Conservation (phyloP, 345 rosid genomes). For the Boechera stricta region DNA sequence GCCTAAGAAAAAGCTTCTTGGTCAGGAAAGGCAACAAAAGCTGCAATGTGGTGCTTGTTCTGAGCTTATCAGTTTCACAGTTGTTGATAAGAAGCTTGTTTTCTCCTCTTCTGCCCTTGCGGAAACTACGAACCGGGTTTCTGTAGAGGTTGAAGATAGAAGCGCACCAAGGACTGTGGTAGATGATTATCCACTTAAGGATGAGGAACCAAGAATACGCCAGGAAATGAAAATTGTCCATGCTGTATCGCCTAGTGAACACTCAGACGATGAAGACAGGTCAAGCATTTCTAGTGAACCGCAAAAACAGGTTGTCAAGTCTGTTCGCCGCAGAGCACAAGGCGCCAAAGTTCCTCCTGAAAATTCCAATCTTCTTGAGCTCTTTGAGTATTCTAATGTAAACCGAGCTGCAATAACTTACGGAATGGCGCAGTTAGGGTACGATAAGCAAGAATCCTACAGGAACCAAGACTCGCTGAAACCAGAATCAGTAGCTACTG, state of each 20-base stretch:
- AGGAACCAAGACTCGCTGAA: conserved; percentile 52
- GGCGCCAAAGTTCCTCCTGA: conserved; percentile 33
- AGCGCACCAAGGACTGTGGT: conserved; percentile 7
- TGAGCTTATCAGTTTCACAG: conserved; percentile 45
- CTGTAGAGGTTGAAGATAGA: conserved; percentile 34
- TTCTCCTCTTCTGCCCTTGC: conserved; percentile 42
- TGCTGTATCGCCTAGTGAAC: conserved; percentile 43
- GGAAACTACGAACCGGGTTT: conserved; percentile 31
- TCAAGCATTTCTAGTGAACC: conserved; percentile 38
- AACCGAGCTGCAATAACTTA: conserved; percentile 42
- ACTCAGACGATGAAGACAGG: conserved; percentile 43
- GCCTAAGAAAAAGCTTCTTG: conserved; percentile 53
- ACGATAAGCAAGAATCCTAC: conserved; percentile 46
- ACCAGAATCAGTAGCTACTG: conserved; percentile 46
- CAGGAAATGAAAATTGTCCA: conserved; percentile 31
- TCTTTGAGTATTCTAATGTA: conserved; percentile 49
- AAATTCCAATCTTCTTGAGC: conserved; percentile 53
- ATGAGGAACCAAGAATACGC: conserved; percentile 28
- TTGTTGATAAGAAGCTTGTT: conserved; percentile 54
- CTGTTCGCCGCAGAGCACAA: conserved; percentile 48
- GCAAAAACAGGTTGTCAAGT: conserved; percentile 30
- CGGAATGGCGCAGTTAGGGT: conserved; percentile 45
- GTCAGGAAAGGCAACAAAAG: conserved; percentile 48
- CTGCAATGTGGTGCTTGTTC: conserved; percentile 70
- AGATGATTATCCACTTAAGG: conserved; percentile 31